Conservation (phyloP, 2,329 filamentous ascomycete genomes). For the Colletotrichum melonis region DNA sequence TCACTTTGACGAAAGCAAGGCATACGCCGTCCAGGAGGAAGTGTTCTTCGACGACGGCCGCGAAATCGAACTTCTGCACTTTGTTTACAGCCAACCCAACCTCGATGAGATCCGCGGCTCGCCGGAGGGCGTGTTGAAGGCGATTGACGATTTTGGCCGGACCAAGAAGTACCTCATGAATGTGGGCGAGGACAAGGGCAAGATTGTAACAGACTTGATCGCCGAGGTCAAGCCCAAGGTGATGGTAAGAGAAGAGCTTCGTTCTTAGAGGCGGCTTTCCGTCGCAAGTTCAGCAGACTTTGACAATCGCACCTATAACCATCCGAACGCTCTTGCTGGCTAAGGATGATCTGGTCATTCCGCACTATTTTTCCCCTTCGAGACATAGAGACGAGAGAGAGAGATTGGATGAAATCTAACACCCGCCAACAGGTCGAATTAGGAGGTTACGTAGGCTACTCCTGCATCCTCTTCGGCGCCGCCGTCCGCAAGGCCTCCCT, state of each 20-base stretch:
- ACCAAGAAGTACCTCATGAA: conserved; percentile 83
- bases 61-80: conserved; percentile 79
- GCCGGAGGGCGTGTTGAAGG: conserved; percentile 71
- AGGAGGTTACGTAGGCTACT: conserved; percentile 86
- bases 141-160: conserved; percentile 75
- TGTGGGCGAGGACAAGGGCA: conserved; percentile 79
- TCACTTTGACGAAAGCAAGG: conserved; percentile 50
- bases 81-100: conserved; percentile 71
- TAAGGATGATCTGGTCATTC: too few relatives aligned
- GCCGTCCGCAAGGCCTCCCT: conserved; percentile 65
- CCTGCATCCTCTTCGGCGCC: conserved; percentile 78
- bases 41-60: conserved; percentile 75
- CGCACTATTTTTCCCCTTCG: too few relatives aligned
- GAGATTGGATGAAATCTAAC: too few relatives aligned
- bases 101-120: conserved; percentile 72
- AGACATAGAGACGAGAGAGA: background rate
- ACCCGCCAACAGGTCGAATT: conserved; percentile 70
- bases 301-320: background rate
- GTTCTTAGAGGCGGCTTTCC: background rate
- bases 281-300: background rate
- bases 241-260: conserved; percentile 61
- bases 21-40: conserved; percentile 55
- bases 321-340: background rate
- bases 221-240: conserved; percentile 71
- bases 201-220: conserved; percentile 77